Base-by-base conservation (phyloP, 495 filamentous ascomycete species). In the Tuber magnatum region DNA sequence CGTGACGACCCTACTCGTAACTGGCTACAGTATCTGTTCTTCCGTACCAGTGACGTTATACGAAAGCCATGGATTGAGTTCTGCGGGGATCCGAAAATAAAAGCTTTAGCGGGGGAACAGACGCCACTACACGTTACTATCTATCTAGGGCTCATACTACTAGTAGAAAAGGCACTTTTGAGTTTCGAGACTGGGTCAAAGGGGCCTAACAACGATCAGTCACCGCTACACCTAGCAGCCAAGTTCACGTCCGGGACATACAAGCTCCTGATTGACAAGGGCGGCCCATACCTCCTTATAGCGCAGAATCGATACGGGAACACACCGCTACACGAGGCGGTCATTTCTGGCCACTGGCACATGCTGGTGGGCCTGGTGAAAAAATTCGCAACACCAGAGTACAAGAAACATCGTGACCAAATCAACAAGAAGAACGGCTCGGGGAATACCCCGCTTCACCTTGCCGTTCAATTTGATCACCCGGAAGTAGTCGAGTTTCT, bases 131-230 rank as follows among this genome's bases (percentile, higher is more conserved):
- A 61, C 3, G 7, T 61, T 3, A 3, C 14, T 1, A 10, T 32
- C 3, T 16, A 12, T 61, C n/a, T 61, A 0, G 51, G 51, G n/a
- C 51, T 61, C 51, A 61, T 1, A 3, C 51, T n/a, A 1, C 51
- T 61, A 0, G 51, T 61, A 61, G n/a, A 61, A 61, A 32, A 61
- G 10, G n/a, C 51, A 0, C n/a, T 61, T 0, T 3, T 1, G 1
- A 0, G 1, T 61, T 32, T 32, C 51, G 6, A 16, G 0, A 5
- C 46, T 8, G n/a, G 3, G n/a, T 0, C n/a, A 14, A 5, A 12
- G 24, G 24, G 9, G 8, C 12, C 9, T 1, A 3, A 28, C 0
- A 16, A 2, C 3, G 3, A 32, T 0, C 51, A 32, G 51, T 61
- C 51, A 32, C 51, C n/a, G 16, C 10, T 61, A 32, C 51, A 61